These are phyloP conservation scores for Phaseolus lunatus DNA, from an alignment of 306 rosid genomes.

Conservation along the genomic window DNA sequence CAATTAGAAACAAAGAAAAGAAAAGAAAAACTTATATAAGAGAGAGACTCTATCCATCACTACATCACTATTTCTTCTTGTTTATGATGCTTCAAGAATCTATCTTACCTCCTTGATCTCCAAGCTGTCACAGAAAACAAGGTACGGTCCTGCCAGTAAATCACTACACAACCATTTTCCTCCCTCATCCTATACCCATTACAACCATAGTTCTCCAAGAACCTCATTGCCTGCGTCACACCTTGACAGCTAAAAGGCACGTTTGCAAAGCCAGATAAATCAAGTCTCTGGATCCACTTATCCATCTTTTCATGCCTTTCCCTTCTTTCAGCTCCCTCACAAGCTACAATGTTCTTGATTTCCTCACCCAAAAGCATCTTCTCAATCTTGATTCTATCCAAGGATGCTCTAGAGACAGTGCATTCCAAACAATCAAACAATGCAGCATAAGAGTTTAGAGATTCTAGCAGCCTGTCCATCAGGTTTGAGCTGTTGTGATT, in stretches of 20 bases:
- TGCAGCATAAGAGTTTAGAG: slow-evolving; percentile 83
- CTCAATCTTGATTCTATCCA: slow-evolving; percentile 86
- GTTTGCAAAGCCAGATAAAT: slow-evolving; percentile 68
- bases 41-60: slow-evolving; percentile 37
- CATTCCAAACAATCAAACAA: slow-evolving; percentile 89
- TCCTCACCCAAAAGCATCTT: slow-evolving; percentile 91
- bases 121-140: slow-evolving; percentile 82
- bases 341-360: slow-evolving; percentile 85
- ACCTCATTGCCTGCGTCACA: slow-evolving; percentile 71
- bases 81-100: slow-evolving; percentile 17
- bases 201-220: slow-evolving; percentile 78
- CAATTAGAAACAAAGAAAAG: slow-evolving; percentile 43
- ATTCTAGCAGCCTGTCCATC: slow-evolving; percentile 85
- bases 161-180: slow-evolving; percentile 68
- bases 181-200: slow-evolving; percentile 85
- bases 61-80: slow-evolving; percentile 30
- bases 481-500: slow-evolving; percentile 81
- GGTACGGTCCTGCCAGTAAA: slow-evolving; percentile 86
- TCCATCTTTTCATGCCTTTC: slow-evolving; percentile 87
- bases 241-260: slow-evolving; percentile 73
- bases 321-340: slow-evolving; percentile 86
- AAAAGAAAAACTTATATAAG: neutral
- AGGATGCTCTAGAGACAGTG: slow-evolving; percentile 72
- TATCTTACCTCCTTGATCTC: slow-evolving; percentile 74
- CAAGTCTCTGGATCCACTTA: slow-evolving; percentile 80